Conservation (phyloP, 176 grass and related monocot species). For the Raddia guianensis region DNA sequence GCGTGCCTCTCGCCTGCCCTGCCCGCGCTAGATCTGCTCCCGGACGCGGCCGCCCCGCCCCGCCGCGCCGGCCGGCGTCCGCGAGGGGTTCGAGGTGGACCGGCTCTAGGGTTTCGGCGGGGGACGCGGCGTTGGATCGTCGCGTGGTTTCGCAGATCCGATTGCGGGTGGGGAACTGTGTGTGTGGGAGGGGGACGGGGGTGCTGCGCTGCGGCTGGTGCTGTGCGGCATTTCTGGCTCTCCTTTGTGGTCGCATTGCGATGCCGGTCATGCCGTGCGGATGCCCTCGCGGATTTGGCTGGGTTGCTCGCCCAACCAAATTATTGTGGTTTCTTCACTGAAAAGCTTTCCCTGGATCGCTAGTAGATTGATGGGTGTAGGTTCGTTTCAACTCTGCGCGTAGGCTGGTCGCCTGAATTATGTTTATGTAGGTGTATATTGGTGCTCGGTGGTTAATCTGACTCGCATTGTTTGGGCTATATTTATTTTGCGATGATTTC, state of each 20-base stretch:
- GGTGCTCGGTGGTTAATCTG: not conserved
- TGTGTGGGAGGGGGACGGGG: too few relatives aligned
- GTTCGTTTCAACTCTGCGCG: not conserved
- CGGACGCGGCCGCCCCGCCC: too few relatives aligned
- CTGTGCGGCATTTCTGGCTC: not conserved
- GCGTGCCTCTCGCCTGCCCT: not conserved
- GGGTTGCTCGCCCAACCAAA: not conserved
- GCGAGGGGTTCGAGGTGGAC: not conserved
- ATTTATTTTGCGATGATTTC: not conserved
- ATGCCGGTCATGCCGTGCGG: not conserved
- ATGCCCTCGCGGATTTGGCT: not conserved
- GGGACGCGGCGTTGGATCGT: not conserved
- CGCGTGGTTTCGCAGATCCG: slow-evolving; percentile 1
- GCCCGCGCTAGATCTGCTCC: slow-evolving; percentile 1
- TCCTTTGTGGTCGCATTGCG: not conserved
- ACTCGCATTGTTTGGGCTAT: too few relatives aligned
- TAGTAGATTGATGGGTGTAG: not conserved
- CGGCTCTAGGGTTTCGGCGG: not conserved
- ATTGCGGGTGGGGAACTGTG: not conserved
- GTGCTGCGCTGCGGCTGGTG: not conserved
- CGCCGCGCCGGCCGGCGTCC: not conserved
- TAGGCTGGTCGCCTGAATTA: not conserved
- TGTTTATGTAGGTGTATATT: not conserved
- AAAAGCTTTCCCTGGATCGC: not conserved
- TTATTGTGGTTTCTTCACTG: not conserved